Conservation (phyloP, 2,329 filamentous ascomycete genomes). For the Claviceps citrina region DNA sequence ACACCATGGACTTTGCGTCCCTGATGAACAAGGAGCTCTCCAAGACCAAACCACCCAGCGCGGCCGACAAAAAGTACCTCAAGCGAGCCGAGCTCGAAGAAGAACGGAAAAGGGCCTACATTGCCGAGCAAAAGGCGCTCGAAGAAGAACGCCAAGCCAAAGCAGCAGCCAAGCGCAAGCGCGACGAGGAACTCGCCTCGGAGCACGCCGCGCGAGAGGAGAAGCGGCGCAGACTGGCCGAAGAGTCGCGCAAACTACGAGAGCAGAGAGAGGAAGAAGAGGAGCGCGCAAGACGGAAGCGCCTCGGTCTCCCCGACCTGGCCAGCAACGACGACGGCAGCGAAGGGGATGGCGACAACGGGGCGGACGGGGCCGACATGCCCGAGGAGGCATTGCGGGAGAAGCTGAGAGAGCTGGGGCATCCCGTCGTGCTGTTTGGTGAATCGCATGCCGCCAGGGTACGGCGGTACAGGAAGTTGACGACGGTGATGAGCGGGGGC, state of each 20-base stretch:
- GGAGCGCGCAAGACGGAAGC: constrained; percentile 56
- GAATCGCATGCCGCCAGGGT: constrained; percentile 58
- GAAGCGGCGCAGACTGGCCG: constrained; percentile 66
- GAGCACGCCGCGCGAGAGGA: constrained; percentile 59
- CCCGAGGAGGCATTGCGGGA: constrained; percentile 52
- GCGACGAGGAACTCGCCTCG: constrained; percentile 68
- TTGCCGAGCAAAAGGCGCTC: constrained; percentile 61
- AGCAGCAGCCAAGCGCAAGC: constrained; percentile 66
- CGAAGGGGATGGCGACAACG: constrained; percentile 24
- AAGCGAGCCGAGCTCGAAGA: constrained; percentile 79
- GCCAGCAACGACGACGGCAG: constrained; percentile 26
- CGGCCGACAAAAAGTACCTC: constrained; percentile 55
- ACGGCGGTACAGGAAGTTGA: constrained; percentile 54
- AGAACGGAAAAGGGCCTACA: constrained; percentile 63
- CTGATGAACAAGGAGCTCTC: constrained; percentile 88
- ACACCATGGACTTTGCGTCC: constrained; percentile 83
- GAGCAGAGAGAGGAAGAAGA: constrained; percentile 61
- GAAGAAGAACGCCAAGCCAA: constrained; percentile 57
- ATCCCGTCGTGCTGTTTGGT: constrained; percentile 66
- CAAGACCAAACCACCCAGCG: constrained; percentile 48
- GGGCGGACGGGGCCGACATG: constrained; percentile 42
- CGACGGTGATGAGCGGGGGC: constrained; percentile 47
- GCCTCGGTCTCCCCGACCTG: constrained; percentile 66
- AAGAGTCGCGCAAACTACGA: constrained; percentile 54
- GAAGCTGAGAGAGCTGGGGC: constrained; percentile 54